Evolutionary conservation across 768 basidiomycete genomes (phyloP).

Genomic region (Phaeolepiota aurea): DNA sequence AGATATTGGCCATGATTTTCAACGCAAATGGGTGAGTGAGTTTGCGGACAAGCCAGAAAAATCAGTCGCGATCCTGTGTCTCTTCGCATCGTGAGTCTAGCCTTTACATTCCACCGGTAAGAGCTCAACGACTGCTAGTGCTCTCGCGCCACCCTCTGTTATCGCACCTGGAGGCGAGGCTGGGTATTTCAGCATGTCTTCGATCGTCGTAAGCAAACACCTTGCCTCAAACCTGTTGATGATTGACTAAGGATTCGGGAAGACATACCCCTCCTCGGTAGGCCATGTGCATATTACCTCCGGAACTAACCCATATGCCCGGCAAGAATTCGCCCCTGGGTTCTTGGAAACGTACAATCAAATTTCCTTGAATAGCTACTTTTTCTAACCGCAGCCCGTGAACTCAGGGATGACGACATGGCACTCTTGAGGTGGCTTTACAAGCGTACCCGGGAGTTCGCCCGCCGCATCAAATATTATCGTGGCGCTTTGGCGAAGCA

Average conservation of each 20-base stretch:
- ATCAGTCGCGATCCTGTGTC: constrained; percentile 15
- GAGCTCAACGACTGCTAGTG: background rate
- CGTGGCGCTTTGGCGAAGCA: constrained; percentile 25
- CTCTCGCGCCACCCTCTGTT: too few species aligned
- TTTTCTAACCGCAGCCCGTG: background rate
- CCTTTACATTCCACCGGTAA: background rate
- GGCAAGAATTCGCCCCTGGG: background rate
- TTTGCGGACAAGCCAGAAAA: constrained; percentile 31
- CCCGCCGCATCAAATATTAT: constrained; percentile 41
- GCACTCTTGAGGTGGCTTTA: constrained; percentile 40
- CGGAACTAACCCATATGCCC: constrained; percentile 18
- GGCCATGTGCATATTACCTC: constrained; percentile 31
- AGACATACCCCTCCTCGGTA: constrained; percentile 26
- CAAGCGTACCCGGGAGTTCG: constrained; percentile 46
- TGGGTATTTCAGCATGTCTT: constrained; percentile 16
- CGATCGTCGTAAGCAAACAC: constrained; percentile 21
- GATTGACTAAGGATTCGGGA: background rate
- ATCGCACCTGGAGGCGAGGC: background rate
- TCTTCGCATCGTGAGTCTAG: background rate
- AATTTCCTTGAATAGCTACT: background rate
- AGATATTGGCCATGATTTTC: constrained; percentile 27
- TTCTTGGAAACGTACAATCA: background rate
- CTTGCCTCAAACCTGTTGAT: background rate
- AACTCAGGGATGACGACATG: constrained; percentile 32
- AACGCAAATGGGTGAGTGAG: constrained; percentile 21